Base-by-base conservation (phyloP, 257 asterid species). In the Gardenia jasminoides region DNA sequence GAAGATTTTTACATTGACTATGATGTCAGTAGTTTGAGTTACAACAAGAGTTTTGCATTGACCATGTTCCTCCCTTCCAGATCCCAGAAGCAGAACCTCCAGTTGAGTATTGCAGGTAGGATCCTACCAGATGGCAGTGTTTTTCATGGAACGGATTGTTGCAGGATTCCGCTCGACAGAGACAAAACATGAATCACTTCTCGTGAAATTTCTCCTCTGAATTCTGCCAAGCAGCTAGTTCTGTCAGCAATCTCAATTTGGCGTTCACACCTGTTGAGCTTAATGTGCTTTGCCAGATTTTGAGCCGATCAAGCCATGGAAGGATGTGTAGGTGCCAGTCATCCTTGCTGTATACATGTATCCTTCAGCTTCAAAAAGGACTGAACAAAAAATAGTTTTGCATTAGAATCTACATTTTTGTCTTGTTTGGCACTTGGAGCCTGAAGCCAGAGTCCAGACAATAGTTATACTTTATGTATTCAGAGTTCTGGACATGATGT, bases 21-120 rank as follows among this genome's bases (percentile, higher is more conserved):
- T 33, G 7, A 52, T 50, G 67, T 50, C 33, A 43, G 56, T 43
- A 26, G n/a, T 3, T 50, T 46, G 41, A 64, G 41, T 50, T 52
- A 67, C 50, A 20, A 36, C 12, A 24, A 41, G 11, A 56, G 26
- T 69, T 36, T n/a, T 43, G 20, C 41, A 24, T n/a, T 61, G 71
- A 69, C 10, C 13, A 7, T 33, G 7, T 70, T 33, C 24, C 26
- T 46, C 28, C 79, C 39, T 76, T 36, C 68, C 77, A 81, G 84
- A 81, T 81, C 39, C 84, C 84, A 24, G 84, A 81, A 76, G 75
- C 67, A 76, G 84, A 47, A 13, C 84, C 84, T 69, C 84, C 84
- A 5, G 68, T 2, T 22, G 70, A 33, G 58, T 56, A 59, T 36
- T 75, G 80, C 76, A 17, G 31, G 10, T 81, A 47, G 48, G 26